phyloP scores from a whole-genome alignment of 225 moss, liverwort and hornwort species.

The Bryoerythrophyllum caledonicum region DNA sequence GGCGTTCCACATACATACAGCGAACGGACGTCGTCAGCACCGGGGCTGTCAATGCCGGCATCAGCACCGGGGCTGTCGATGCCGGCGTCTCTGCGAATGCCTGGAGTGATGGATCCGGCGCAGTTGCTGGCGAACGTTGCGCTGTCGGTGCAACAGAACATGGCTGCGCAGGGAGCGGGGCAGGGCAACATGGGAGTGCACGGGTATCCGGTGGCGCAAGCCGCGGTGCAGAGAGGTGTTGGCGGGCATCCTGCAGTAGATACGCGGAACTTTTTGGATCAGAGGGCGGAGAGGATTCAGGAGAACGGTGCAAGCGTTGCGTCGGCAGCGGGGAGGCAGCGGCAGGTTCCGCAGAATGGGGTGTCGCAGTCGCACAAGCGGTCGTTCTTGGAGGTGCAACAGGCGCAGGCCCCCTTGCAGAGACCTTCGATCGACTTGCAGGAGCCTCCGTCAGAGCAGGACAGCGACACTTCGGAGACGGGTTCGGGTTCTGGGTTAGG shows the following conservation, averaged over 20 bases:
- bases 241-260: slow-evolving; percentile 36
- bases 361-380: slow-evolving; percentile 38
- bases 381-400: slow-evolving; percentile 36
- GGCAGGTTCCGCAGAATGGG: slow-evolving; percentile 37
- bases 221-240: slow-evolving; percentile 41
- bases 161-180: slow-evolving; percentile 34
- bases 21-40: slow-evolving; percentile 10
- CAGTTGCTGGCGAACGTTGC: slow-evolving; percentile 56
- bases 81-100: slow-evolving; percentile 38
- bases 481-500: slow-evolving; percentile 64
- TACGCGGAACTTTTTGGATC: slow-evolving; percentile 35
- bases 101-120: slow-evolving; percentile 35
- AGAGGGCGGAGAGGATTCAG: slow-evolving; percentile 39
- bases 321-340: slow-evolving; percentile 48
- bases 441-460: slow-evolving; percentile 54
- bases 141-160: slow-evolving; percentile 40
- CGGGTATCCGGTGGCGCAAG: slow-evolving; percentile 34
- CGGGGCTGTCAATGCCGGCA: too few species aligned
- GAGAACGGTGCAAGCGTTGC: slow-evolving; percentile 35
- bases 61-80: slow-evolving; percentile 31
- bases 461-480: slow-evolving; percentile 68
- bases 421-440: slow-evolving; percentile 70
- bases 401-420: slow-evolving; percentile 32
- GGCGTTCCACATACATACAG: slow-evolving; percentile 20
- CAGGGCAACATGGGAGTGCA: slow-evolving; percentile 26